Evolutionary conservation across 2,329 filamentous ascomycete species (phyloP), one percentile per base, ranked within the genome.

Genomic region (Phyllosticta citribraziliensis): DNA sequence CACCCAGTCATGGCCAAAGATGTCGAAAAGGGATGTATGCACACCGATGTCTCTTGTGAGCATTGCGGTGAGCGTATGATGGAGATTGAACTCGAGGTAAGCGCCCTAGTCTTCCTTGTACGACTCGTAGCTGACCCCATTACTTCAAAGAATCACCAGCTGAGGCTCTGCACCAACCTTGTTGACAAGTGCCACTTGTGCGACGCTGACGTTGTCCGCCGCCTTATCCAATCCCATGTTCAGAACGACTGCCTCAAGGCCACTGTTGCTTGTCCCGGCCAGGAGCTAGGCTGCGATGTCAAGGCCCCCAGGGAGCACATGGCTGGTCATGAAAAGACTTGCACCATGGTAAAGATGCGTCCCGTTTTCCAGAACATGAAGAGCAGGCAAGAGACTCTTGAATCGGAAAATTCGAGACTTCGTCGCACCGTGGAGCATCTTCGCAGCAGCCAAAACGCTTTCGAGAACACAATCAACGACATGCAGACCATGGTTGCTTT

Each of bases 1-100:
- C 73, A 80, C 63, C 74, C 76, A 56, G 78, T 82, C n/a, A 77
- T 76, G 52, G 78, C 81, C 66, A 85, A 82, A 69, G 79, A 85
- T 68, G 70, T 78, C 51, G 73, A 78, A 51, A 72, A 76, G 62
- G 79, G 76, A 24, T 86, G 83, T 67, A 72, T 83, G 65, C 83
- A 86, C 69, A 76, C 73, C 60, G 73, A 76, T 9, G 75, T 80
- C 53, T 76, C 71, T 64, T 86, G 83, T 65, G 72, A 80, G 14
- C 73, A 78, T 60, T 86, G 83, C 64, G 75, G 77, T 30, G 75
- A 78, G 56, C 74, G 76, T 35, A 73, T 85, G 66, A 79, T 82
- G 71, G 79, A 82, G 67, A 77, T 77, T 62, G 77, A 84, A 60
- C 75, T 83, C 30, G 78, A 83, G 69, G 78, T 80, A 65, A 55